phyloP scores from a whole-genome alignment of 371 early-diverging fungal genomes.

The Thermomucor indicae-seudaticae region DNA sequence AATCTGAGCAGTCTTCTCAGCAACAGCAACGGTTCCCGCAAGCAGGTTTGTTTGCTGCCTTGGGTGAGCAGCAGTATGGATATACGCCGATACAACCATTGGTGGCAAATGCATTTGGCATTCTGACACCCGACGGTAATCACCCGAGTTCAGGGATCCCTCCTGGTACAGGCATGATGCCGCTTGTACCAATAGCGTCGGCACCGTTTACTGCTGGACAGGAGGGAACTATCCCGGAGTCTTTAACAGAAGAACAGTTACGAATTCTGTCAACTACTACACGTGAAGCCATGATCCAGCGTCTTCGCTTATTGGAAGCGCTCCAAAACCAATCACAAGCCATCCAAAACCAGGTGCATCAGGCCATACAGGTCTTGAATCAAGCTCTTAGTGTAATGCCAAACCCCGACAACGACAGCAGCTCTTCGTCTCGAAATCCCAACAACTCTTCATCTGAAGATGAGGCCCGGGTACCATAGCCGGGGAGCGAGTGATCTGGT shows the following conservation, averaged over 20 bases:
- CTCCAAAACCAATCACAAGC: conserved; percentile 62
- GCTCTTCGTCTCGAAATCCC: not conserved
- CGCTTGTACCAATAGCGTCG: conserved; percentile 19
- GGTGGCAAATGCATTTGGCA: too few species aligned
- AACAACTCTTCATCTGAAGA: not conserved
- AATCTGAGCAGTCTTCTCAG: not conserved
- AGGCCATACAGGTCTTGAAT: conserved; percentile 53
- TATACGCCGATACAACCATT: too few species aligned
- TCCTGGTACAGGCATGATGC: conserved; percentile 26
- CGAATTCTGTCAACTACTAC: conserved; percentile 47
- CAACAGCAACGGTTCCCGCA: conserved; percentile 8
- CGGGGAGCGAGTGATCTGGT: too few species aligned
- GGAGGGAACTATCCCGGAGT: conserved; percentile 20
- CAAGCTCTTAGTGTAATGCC: conserved; percentile 51
- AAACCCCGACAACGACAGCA: conserved; percentile 1
- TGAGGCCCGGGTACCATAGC: too few species aligned
- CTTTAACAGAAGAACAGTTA: conserved; percentile 58
- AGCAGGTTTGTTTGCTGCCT: too few species aligned
- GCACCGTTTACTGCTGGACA: conserved; percentile 15
- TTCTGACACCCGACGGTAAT: conserved; percentile 2
- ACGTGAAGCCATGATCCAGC: conserved; percentile 54
- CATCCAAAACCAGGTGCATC: conserved; percentile 61
- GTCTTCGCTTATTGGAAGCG: conserved; percentile 52
- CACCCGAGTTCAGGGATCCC: not conserved
- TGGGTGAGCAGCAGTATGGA: too few species aligned